Evolutionary conservation across 805 yeast genomes (phyloP), one percentile per base, ranked within the genome.

Genomic region (Cyberlindnera euphorbiiphila): DNA sequence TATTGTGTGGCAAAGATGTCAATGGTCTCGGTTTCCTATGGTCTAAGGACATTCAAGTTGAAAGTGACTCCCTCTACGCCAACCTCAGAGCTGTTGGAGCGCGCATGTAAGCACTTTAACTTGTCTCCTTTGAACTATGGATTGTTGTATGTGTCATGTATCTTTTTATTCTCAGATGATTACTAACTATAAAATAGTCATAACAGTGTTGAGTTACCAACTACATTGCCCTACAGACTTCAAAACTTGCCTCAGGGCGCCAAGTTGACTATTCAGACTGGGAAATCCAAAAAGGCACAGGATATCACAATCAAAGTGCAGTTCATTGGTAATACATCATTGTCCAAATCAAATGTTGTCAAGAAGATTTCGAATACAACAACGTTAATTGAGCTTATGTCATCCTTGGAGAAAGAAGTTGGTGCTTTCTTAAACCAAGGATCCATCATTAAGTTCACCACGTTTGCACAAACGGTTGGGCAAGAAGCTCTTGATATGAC

Each of bases 211-310:
- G 47, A 49, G 6, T 36, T 72, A 15, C 63, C 69, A 5, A 44
- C 61, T 12, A 61, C 66, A 24, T 41, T 71, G 23, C 76, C 78
- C 1, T 51, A 67, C 42, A 57, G 76, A 40, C 48, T 71, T 13
- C 47, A 66, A 12, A 65, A 66, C 35, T 44, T 73, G 14, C 71
- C 76, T 2, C 54, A 62, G 6, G 77, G 77, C 10, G 66, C 64
- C 13, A 72, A 68, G 30, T 38, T 73, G 24, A 53, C 54, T 7
- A 43, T 71, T 29, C 43, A 47, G 24, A 33, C 36, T 11, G 30
- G 46, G 1, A 27, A 35, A 8, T 2, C 32, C 6, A 24, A 28
- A 14, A 14, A 14, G 7, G 32, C 30, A 9, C 29, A 43, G 2
- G 41, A 39, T 10, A 44, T 62, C 12, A 63, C 55, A 18, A 39